Evolutionary conservation across 2,329 filamentous ascomycete species (phyloP).

Genomic region (Chrysosporium queenslandicum): DNA sequence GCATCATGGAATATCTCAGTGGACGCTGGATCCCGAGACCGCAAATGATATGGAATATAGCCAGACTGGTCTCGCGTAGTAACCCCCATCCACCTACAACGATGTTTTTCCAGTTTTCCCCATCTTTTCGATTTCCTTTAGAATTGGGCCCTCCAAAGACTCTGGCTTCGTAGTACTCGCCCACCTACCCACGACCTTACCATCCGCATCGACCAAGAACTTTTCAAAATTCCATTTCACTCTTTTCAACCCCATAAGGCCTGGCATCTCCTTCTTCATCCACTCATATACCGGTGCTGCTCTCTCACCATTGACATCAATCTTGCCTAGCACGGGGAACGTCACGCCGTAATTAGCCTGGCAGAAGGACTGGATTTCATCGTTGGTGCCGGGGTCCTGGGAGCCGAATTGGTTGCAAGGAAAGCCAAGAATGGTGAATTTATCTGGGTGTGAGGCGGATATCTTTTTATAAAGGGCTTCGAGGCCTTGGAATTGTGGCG

Average conservation of each 20-base stretch:
- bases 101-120: constrained; percentile 28
- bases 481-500: constrained; percentile 82
- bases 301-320: constrained; percentile 81
- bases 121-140: constrained; percentile 59
- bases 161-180: constrained; percentile 82
- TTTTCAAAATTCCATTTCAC: constrained; percentile 99
- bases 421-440: constrained; percentile 86
- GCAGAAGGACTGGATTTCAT: constrained; percentile 76
- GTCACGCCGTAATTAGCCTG: constrained; percentile 87
- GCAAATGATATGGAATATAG: not conserved
- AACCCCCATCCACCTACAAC: not conserved
- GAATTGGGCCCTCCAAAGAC: constrained; percentile 61
- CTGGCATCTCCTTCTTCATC: constrained; percentile 61
- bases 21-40: not conserved
- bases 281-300: constrained; percentile 72
- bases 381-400: constrained; percentile 78
- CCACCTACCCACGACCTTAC: constrained; percentile 76
- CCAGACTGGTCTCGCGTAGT: not conserved
- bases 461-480: constrained; percentile 80
- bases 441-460: constrained; percentile 56
- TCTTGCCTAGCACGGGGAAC: constrained; percentile 86
- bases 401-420: constrained; percentile 95
- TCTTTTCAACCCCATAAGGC: constrained; percentile 75
- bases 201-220: constrained; percentile 80
- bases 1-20: too few species aligned